These are phyloP conservation scores for Plasmodium fragile DNA, from an alignment of 169 alveolate genomes.

Conservation along the genomic window DNA sequence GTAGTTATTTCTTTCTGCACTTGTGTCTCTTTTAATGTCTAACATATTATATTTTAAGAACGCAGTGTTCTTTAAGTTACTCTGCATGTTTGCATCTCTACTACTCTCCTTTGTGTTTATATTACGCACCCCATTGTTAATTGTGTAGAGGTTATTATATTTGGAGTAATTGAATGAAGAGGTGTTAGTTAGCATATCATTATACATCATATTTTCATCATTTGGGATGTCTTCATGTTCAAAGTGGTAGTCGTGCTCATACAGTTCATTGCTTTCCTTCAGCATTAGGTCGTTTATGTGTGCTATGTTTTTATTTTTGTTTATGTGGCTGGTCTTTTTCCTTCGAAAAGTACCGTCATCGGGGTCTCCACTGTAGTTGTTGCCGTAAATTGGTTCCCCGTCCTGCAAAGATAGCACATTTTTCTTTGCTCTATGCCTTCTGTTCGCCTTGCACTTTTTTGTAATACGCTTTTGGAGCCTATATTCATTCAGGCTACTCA, in stretches of 20 bases:
- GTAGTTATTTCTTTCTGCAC: slow-evolving; percentile 21
- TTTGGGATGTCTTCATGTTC: slow-evolving; percentile 28
- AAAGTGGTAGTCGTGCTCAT: slow-evolving; percentile 58
- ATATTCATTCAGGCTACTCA: slow-evolving; percentile 17
- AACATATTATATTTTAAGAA: neutral
- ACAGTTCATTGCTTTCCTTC: slow-evolving; percentile 36
- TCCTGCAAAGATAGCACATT: slow-evolving; percentile 40
- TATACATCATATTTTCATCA: slow-evolving; percentile 60
- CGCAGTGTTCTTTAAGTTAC: neutral
- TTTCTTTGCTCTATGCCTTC: slow-evolving; percentile 31
- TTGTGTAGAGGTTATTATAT: slow-evolving; percentile 59
- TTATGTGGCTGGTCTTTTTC: slow-evolving; percentile 8
- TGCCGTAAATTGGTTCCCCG: neutral
- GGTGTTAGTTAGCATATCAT: slow-evolving; percentile 57
- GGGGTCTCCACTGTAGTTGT: neutral
- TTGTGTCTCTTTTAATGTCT: slow-evolving; percentile 11
- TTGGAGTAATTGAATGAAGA: slow-evolving; percentile 66
- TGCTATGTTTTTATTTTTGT: slow-evolving; percentile 56
- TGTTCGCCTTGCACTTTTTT: slow-evolving; percentile 30
- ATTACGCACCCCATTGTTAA: slow-evolving; percentile 25
- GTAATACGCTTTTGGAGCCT: slow-evolving; percentile 4
- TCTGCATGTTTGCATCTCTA: slow-evolving; percentile 7
- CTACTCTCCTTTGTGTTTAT: slow-evolving; percentile 30
- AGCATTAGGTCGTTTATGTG: slow-evolving; percentile 59
- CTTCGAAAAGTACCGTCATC: slow-evolving; percentile 14